phyloP scores from a whole-genome alignment of 495 filamentous ascomycete species.

The Trichoderma parareesei region DNA sequence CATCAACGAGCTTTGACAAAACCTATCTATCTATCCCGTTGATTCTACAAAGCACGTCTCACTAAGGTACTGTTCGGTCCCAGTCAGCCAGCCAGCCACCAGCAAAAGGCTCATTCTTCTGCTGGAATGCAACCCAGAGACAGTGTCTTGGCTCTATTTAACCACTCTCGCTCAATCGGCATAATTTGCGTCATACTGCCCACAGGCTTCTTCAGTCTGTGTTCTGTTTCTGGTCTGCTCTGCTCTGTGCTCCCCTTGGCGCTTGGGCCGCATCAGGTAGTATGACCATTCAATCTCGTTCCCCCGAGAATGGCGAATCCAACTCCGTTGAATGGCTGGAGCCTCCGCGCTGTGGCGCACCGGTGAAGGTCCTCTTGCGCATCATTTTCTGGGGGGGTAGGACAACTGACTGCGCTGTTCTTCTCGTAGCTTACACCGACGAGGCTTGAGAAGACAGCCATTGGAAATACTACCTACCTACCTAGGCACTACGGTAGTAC shows the following conservation, averaged over 20 bases:
- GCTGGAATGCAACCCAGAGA: neutral
- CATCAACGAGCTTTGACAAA: no score
- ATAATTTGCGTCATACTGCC: conserved; percentile 2
- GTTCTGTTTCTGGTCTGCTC: neutral
- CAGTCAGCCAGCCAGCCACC: no score
- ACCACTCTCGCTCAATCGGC: neutral
- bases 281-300: neutral
- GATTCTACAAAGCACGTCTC: no score
- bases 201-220: no score
- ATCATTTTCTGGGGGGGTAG: neutral
- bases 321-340: neutral
- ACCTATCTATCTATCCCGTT: no score
- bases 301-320: conserved; percentile 1
- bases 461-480: no score
- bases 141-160: conserved; percentile 3
- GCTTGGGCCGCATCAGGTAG: neutral
- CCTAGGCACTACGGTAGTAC: no score
- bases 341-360: neutral
- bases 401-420: neutral
- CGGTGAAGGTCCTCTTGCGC: neutral
- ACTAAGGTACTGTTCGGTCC: no score
- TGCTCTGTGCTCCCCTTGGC: neutral
- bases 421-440: neutral
- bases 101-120: neutral
- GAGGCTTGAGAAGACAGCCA: neutral